Evolutionary conservation across 768 basidiomycete species (phyloP).

Genomic region (Tulasnella calospora): DNA sequence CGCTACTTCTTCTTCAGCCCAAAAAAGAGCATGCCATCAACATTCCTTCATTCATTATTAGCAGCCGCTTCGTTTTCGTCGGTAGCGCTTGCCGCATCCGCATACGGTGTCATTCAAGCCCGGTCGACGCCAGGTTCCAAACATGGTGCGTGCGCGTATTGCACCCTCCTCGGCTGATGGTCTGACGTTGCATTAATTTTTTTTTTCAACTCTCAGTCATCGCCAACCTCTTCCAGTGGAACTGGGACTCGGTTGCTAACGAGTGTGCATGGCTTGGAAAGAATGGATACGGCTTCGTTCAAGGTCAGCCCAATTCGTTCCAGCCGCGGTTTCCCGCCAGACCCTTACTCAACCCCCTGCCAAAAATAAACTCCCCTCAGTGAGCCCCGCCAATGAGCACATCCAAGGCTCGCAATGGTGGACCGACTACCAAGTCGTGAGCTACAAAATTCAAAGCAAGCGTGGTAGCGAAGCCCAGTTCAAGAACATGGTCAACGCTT

Average conservation of each 20-base stretch:
- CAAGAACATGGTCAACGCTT: constrained; percentile 24
- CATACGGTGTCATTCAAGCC: neutral
- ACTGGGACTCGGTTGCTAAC: constrained; percentile 27
- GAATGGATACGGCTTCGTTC: constrained; percentile 29
- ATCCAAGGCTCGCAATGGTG: constrained; percentile 27
- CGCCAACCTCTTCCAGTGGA: constrained; percentile 29
- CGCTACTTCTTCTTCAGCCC: neutral
- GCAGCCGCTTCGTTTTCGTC: neutral
- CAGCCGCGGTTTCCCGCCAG: neutral
- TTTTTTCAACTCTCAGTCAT: constrained; percentile 16
- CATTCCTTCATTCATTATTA: neutral
- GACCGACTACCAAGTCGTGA: constrained; percentile 29
- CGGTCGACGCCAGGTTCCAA: neutral
- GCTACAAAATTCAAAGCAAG: constrained; percentile 27
- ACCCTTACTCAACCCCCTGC: neutral
- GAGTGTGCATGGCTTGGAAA: constrained; percentile 28
- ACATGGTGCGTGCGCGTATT: neutral
- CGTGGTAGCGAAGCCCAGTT: constrained; percentile 26
- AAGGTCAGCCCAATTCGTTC: constrained; percentile 15
- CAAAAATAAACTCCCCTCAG: neutral
- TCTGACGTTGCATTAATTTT: neutral
- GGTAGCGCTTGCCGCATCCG: neutral
- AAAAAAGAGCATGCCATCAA: neutral
- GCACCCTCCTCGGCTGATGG: neutral
- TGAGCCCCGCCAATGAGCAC: constrained; percentile 24